Base-by-base conservation (phyloP, 1,284 basidiomycete genomes). In the Boletus semigastroideus region DNA sequence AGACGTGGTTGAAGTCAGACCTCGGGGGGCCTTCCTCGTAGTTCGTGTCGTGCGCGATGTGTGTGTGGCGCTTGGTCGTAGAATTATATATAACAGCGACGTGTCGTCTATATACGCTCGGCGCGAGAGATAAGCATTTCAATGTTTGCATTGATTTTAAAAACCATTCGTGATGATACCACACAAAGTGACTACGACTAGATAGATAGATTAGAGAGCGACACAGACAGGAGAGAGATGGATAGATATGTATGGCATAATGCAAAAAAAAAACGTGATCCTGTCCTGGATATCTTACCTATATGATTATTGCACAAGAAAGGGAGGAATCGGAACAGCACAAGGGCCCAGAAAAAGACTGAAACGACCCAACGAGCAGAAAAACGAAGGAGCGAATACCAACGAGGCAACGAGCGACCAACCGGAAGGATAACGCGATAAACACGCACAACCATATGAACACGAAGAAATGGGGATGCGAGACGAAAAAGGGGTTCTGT, bases 11-110 rank as follows among this genome's bases (percentile, higher is more conserved):
- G 30, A 13, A n/a, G 38, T 27, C 30, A 7, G 25, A 25, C 30
- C 4, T 34, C 42, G 19, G 31, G 28, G 25, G 25, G 5, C 7
- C 7, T 25, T 25, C 5, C 25, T 6, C 25, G 5, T 22, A 22
- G 22, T 3, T 25, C 25, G 25, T 25, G 25, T n/a, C n/a, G n/a
- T n/a, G n/a, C n/a, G n/a, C 25, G 5, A 25, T 25, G 5, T 25
- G 25, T 42, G 48, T 55, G 60, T n/a, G n/a, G n/a, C n/a, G 9
- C 34, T 36, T 10, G 10, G 30, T 31, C 10, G 30, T 31, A 31
- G 25, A 33, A 16, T 49, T 57, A 62, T 66, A 67, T 12, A 20
- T 36, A 51, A 66, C 51, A 56, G 34, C 49, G 31, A 33, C 14
- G 16, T 16, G 33, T 33, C 33, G 33, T 33, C 25, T 22, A 22